Conservation (phyloP, 2,329 filamentous ascomycete genomes). For the Cyphellophora europaea region DNA sequence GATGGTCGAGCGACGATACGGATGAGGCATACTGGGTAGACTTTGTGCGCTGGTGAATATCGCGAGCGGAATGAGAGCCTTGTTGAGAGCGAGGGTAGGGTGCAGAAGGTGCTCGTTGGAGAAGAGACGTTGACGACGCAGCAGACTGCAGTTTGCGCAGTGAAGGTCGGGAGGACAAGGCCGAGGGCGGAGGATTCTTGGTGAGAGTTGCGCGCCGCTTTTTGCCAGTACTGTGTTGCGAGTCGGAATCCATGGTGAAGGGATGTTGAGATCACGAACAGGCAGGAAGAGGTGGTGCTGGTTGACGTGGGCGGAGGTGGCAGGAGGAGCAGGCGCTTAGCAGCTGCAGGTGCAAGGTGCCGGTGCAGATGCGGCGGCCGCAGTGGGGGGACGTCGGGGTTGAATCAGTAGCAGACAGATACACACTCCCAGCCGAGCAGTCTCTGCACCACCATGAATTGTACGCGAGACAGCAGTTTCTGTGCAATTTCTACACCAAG, state of each 20-base stretch:
- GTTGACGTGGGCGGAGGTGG: not conserved
- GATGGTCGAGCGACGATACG: constrained; percentile 37
- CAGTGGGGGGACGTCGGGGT: too few species aligned
- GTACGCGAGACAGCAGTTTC: too few species aligned
- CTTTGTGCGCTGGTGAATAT: constrained; percentile 31
- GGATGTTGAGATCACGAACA: not conserved
- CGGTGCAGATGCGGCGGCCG: not conserved
- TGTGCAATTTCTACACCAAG: too few species aligned
- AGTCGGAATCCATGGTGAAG: constrained; percentile 1
- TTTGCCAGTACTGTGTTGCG: constrained; percentile 1
- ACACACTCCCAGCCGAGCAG: too few species aligned
- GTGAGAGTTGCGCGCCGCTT: constrained; percentile 17
- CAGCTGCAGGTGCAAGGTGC: not conserved
- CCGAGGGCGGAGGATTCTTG: constrained; percentile 34
- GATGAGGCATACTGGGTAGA: constrained; percentile 39
- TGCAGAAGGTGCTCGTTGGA: constrained; percentile 38
- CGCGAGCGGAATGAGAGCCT: constrained; percentile 18
- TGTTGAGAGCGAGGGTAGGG: constrained; percentile 34
- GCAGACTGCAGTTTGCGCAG: constrained; percentile 34
- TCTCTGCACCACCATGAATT: too few species aligned
- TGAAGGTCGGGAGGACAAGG: constrained; percentile 25
- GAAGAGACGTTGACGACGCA: constrained; percentile 26
- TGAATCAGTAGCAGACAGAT: too few species aligned
- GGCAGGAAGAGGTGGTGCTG: constrained; percentile 1
- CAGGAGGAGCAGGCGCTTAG: not conserved